Percentiles rank a stretch among this genome's conserved stretches.
phyloP scores from a whole-genome alignment of 805 yeast genomes.

The Nakazawaea ernobii region DNA sequence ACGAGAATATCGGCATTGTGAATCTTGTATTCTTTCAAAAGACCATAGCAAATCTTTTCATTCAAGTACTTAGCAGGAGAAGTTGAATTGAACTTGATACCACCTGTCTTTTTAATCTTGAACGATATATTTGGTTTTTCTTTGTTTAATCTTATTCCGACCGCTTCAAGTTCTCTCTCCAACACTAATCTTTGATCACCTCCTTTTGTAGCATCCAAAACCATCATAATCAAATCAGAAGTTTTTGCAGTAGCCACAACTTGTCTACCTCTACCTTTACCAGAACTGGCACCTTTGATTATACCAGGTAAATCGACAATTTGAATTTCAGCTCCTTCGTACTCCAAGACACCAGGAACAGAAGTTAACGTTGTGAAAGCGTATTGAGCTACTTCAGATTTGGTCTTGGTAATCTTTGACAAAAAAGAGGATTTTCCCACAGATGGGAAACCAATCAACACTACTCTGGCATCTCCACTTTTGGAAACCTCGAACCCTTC shows the following conservation, averaged over 20 bases:
- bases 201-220: constrained; percentile 92
- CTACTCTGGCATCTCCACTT: constrained; percentile 94
- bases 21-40: constrained; percentile 80
- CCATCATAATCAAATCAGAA: constrained; percentile 88
- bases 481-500: constrained; percentile 91
- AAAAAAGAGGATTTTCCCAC: constrained; percentile 94
- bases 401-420: constrained; percentile 86
- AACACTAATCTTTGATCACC: constrained; percentile 81
- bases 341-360: constrained; percentile 92
- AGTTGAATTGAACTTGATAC: constrained; percentile 76
- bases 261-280: constrained; percentile 96
- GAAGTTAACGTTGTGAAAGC: constrained; percentile 95
- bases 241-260: constrained; percentile 96
- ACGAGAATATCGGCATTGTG: constrained; percentile 92
- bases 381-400: constrained; percentile 91
- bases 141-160: constrained; percentile 87
- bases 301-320: constrained; percentile 98
- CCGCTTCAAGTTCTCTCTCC: constrained; percentile 86
- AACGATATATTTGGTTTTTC: constrained; percentile 73
- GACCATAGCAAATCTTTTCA: constrained; percentile 70
- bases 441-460: constrained; percentile 94
- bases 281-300: constrained; percentile 93
- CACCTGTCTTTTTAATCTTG: constrained; percentile 83
- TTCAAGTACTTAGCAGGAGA: constrained; percentile 78
- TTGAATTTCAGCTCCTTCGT: constrained; percentile 95